Percentiles rank a stretch among this genome's conserved stretches.
phyloP scores from a whole-genome alignment of 2,329 filamentous ascomycete species.

The Ophiostoma ips region DNA sequence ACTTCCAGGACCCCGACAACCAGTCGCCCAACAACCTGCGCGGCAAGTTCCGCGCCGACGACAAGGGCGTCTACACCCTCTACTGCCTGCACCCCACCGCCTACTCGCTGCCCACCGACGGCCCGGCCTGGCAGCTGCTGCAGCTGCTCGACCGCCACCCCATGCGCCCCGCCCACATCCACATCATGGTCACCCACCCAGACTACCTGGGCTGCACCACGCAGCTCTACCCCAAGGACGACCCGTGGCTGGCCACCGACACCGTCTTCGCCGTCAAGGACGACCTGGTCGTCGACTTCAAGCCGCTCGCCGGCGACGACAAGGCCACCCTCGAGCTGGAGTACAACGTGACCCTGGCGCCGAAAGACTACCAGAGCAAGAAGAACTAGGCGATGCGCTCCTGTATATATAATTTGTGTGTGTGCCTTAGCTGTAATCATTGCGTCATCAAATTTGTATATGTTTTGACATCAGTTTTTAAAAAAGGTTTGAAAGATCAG shows the following conservation, averaged over 20 bases:
- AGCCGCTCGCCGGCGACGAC: constrained; percentile 21
- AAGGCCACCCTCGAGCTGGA: constrained; percentile 21
- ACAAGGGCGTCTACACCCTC: constrained; percentile 46
- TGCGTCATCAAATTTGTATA: too few relatives aligned
- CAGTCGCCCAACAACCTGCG: constrained; percentile 49
- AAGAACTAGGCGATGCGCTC: neutral
- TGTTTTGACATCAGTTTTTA: too few relatives aligned
- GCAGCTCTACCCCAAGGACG: constrained; percentile 50
- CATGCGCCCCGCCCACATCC: constrained; percentile 45
- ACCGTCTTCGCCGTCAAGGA: constrained; percentile 27
- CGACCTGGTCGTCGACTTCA: constrained; percentile 24
- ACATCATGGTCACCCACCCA: constrained; percentile 38
- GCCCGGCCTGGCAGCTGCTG: constrained; percentile 39
- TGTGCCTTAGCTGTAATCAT: too few relatives aligned
- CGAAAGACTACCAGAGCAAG: constrained; percentile 18
- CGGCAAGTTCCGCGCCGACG: constrained; percentile 50
- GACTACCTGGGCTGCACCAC: constrained; percentile 50
- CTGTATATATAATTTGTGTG: neutral
- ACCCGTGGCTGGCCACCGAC: constrained; percentile 37
- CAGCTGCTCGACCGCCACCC: constrained; percentile 40
- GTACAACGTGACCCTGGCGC: constrained; percentile 24
- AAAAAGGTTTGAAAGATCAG: too few relatives aligned
- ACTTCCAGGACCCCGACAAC: constrained; percentile 55
- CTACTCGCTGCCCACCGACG: constrained; percentile 28
- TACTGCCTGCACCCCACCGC: constrained; percentile 42